phyloP scores from a whole-genome alignment of 2,329 filamentous ascomycete genomes.

The Neodidymelliopsis sp. region DNA sequence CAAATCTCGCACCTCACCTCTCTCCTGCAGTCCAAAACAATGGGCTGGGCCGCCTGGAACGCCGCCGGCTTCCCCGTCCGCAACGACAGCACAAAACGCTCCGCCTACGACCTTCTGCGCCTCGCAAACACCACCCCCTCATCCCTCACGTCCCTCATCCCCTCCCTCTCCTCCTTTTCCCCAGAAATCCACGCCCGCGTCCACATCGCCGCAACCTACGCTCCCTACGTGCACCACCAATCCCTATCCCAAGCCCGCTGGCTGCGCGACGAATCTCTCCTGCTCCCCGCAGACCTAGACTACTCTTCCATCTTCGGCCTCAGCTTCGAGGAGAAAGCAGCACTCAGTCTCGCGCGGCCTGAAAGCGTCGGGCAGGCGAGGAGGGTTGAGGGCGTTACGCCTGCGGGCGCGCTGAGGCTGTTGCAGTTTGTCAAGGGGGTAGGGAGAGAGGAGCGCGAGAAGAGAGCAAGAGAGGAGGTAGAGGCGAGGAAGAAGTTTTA shows the following conservation, averaged over 20 bases:
- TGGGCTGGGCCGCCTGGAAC: slow-evolving; percentile 72
- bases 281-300: slow-evolving; percentile 76
- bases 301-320: slow-evolving; percentile 78
- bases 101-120: slow-evolving; percentile 81
- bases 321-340: slow-evolving; percentile 78
- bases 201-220: slow-evolving; percentile 83
- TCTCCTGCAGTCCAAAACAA: slow-evolving; percentile 64
- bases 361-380: slow-evolving; percentile 89
- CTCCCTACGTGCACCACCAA: slow-evolving; percentile 83
- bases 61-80: slow-evolving; percentile 73
- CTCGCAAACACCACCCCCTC: slow-evolving; percentile 63
- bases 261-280: slow-evolving; percentile 76
- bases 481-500: slow-evolving; percentile 42
- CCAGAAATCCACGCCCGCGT: slow-evolving; percentile 72
- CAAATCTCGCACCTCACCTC: slow-evolving; percentile 72
- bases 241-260: slow-evolving; percentile 70
- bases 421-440: slow-evolving; percentile 66
- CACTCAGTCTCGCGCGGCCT: slow-evolving; percentile 74
- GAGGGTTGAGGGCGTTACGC: slow-evolving; percentile 79
- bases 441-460: slow-evolving; percentile 42
- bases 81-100: slow-evolving; percentile 70
- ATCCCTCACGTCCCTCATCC: slow-evolving; percentile 66
- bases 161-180: slow-evolving; percentile 62
- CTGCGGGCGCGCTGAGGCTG: slow-evolving; percentile 61
- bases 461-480: slow-evolving; percentile 38